Evolutionary conservation across 495 filamentous ascomycete genomes (phyloP), one percentile per base, ranked within the genome.

Genomic region (Immersiella caudata): DNA sequence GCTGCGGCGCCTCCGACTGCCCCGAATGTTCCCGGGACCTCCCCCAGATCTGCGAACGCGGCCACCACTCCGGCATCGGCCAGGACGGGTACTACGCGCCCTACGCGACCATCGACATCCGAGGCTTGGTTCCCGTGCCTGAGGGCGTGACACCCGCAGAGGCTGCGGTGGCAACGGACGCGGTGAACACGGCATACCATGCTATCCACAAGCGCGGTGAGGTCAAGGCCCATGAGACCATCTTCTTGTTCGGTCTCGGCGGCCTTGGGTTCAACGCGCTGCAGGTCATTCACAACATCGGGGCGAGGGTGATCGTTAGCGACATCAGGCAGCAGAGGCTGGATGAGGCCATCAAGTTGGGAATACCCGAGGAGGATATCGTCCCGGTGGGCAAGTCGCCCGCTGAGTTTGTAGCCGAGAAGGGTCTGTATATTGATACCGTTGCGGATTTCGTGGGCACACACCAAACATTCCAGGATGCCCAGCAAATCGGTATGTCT

Each of bases 151-250:
- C 67, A 1, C 67, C 67, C 11, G 67, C 67, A 8, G 62, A 65
- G 14, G 67, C 67, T 0, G 91, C 92, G 0, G 83, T 95, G 3
- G 93, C 92, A 0, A 94, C 91, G 0, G 92, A 94, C 73, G 91
- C 90, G 68, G 91, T 88, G n/a, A 85, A 90, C 29, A 93, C 90
- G 18, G 87, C 86, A 0, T 95, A 86, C 78, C 86, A 92, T 70
- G 91, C 93, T 72, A 90, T 93, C 76, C 89, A 87, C 12, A 29
- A 55, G 8, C 64, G 68, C 11, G 85, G 86, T 14, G 80, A 87
- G 67, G 81, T 87, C 0, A 92, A 91, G 0, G 75, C 77, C 7
- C 80, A 84, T 0, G 84, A 86, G 56, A 69, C 67, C 7, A 62
- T 69, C 24, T 69, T 69, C 21, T 26, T 69, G 21, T 69, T 69